Percentiles rank a stretch among this genome's conserved stretches.
These are phyloP conservation scores for Xylariaceae sp. DNA, from an alignment of 2,329 filamentous ascomycete species.

Conservation along the genomic window DNA sequence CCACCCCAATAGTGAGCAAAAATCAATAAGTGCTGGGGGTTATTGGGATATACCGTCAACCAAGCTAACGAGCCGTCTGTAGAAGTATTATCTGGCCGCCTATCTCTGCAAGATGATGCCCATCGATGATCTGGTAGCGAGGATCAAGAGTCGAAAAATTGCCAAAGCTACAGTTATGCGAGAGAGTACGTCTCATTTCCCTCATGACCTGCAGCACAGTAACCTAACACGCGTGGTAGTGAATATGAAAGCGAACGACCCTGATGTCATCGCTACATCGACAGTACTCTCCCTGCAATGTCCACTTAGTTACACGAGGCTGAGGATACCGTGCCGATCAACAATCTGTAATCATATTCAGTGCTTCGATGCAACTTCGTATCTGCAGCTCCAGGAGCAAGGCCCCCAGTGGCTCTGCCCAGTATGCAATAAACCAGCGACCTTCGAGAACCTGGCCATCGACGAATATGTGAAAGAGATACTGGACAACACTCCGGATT, in stretches of 20 bases:
- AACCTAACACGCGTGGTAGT: conserved; percentile 46
- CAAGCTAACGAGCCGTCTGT: conserved; percentile 20
- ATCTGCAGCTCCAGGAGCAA: conserved; percentile 90
- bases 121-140: conserved; percentile 64
- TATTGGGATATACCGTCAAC: too few species aligned
- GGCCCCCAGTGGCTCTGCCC: conserved; percentile 96
- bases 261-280: conserved; percentile 84
- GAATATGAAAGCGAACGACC: conserved; percentile 72
- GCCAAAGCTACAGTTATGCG: conserved; percentile 74
- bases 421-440: conserved; percentile 78
- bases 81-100: conserved; percentile 69
- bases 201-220: background rate
- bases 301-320: conserved; percentile 79
- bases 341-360: conserved; percentile 80
- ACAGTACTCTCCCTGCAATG: conserved; percentile 88
- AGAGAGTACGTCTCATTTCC: conserved; percentile 61
- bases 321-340: conserved; percentile 74
- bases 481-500: conserved; percentile 62
- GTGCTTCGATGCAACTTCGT: conserved; percentile 91
- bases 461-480: conserved; percentile 91
- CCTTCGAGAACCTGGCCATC: conserved; percentile 76
- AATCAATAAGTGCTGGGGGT: conserved; percentile 18
- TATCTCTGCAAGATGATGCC: conserved; percentile 71
- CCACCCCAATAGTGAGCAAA: conserved; percentile 27
- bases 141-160: conserved; percentile 66